Conservation (phyloP, 768 basidiomycete genomes). For the Clathrus columnatus region DNA sequence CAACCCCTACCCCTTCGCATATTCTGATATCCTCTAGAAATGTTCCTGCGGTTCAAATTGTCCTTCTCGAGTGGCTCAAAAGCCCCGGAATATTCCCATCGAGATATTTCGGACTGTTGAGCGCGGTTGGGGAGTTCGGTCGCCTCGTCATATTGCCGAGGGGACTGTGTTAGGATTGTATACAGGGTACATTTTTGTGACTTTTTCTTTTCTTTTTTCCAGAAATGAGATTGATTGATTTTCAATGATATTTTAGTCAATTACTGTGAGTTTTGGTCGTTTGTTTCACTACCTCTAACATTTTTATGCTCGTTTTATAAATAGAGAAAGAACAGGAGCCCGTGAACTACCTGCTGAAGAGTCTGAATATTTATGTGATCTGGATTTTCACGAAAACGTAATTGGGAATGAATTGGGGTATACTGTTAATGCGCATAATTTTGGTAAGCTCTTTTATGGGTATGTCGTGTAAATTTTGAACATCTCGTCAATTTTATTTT, state of each 20-base stretch:
- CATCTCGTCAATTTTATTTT: not conserved
- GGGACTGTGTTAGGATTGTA: slow-evolving; percentile 63
- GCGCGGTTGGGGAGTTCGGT: slow-evolving; percentile 62
- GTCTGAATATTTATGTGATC: slow-evolving; percentile 49
- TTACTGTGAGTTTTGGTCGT: slow-evolving; percentile 6
- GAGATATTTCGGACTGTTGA: slow-evolving; percentile 57
- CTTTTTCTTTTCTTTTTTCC: not conserved
- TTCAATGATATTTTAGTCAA: not conserved
- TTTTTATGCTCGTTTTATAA: slow-evolving; percentile 11
- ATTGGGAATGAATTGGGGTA: slow-evolving; percentile 28
- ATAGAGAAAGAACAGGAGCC: slow-evolving; percentile 38
- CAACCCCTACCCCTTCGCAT: not conserved
- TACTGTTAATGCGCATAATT: slow-evolving; percentile 46
- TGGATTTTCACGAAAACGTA: slow-evolving; percentile 46
- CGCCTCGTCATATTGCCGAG: slow-evolving; percentile 28
- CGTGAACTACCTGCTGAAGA: slow-evolving; percentile 27
- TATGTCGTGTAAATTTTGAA: not conserved
- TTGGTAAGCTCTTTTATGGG: slow-evolving; percentile 31
- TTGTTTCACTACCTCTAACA: not conserved
- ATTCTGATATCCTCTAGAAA: slow-evolving; percentile 22
- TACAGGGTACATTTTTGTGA: slow-evolving; percentile 41
- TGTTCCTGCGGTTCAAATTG: slow-evolving; percentile 41
- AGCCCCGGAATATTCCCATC: slow-evolving; percentile 44
- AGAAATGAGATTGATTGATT: not conserved
- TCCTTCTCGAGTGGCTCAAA: slow-evolving; percentile 53